A percentile compares a stretch with the other conserved stretches of the same genome.
phyloP scores from a whole-genome alignment of 2,329 filamentous ascomycete species.

The Colletotrichum australisinense region DNA sequence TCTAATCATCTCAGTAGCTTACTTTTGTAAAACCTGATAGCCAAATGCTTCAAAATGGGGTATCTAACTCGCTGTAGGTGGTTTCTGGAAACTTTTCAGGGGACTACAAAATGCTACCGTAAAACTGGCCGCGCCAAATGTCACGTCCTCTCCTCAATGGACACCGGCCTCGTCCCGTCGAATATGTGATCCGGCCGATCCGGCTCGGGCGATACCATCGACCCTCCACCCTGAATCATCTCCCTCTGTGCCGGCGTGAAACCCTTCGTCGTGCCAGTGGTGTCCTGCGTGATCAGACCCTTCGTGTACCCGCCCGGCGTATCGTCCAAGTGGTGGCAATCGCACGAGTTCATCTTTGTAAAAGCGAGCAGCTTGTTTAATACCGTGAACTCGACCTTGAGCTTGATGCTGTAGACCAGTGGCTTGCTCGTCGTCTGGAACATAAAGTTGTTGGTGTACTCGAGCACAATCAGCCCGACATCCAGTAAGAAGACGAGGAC shows the following conservation, averaged over 20 bases:
- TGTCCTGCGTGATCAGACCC: conserved; percentile 6
- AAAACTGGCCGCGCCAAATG: too few relatives aligned
- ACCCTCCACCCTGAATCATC: background rate
- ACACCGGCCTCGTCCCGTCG: conserved; percentile 5
- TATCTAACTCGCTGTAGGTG: background rate
- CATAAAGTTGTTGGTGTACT: conserved; percentile 50
- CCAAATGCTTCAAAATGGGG: background rate
- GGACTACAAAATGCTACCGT: background rate
- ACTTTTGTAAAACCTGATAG: background rate
- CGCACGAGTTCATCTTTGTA: conserved; percentile 28
- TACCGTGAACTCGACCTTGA: conserved; percentile 60
- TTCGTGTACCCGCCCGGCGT: background rate
- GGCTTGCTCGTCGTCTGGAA: conserved; percentile 36
- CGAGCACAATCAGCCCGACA: conserved; percentile 47
- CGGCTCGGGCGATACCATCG: background rate
- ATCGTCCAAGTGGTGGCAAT: conserved; percentile 22
- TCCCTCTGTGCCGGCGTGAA: background rate
- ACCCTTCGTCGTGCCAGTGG: conserved; percentile 4
- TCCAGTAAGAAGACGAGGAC: conserved; percentile 54
- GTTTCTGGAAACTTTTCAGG: background rate
- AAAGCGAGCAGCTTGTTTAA: conserved; percentile 46
- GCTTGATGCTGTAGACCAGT: conserved; percentile 36
- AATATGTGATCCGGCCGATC: conserved; percentile 26
- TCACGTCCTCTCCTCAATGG: background rate
- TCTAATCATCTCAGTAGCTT: background rate